phyloP scores from a whole-genome alignment of 805 yeast species.

The Kodamaea laetipori region DNA sequence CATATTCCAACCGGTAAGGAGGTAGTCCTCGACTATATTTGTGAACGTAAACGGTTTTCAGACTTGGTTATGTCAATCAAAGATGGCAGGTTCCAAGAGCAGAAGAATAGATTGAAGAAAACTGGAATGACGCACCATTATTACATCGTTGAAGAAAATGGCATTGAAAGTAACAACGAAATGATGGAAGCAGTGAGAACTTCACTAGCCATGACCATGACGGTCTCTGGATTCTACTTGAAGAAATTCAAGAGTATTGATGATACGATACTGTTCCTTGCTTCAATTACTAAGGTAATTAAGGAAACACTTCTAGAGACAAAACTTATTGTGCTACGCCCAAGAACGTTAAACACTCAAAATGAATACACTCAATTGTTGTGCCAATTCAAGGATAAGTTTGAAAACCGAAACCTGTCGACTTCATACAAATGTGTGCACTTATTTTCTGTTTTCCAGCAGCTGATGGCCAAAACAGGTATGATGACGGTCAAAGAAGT shows the following conservation, averaged over 20 bases:
- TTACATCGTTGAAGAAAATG: conserved; percentile 79
- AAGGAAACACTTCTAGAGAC: conserved; percentile 32
- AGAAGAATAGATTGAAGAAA: conserved; percentile 71
- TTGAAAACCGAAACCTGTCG: conserved; percentile 29
- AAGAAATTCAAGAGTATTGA: conserved; percentile 71
- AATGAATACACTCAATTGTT: conserved; percentile 49
- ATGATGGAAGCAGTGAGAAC: conserved; percentile 74
- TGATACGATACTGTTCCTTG: conserved; percentile 67
- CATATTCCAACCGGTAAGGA: conserved; percentile 57
- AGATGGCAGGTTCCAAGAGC: conserved; percentile 90
- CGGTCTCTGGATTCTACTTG: conserved; percentile 65
- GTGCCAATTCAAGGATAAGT: conserved; percentile 45
- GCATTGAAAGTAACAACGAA: conserved; percentile 36
- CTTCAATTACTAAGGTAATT: conserved; percentile 50
- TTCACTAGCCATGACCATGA: conserved; percentile 68
- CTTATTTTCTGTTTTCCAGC: conserved; percentile 51
- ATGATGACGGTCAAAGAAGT: conserved; percentile 74
- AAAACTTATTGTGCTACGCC: conserved; percentile 52
- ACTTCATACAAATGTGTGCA: conserved; percentile 42
- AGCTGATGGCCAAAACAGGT: conserved; percentile 67
- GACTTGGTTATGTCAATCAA: conserved; percentile 80
- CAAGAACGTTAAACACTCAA: conserved; percentile 51
- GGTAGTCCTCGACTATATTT: conserved; percentile 75
- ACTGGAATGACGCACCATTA: conserved; percentile 68
- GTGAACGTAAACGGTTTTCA: conserved; percentile 87